Conservation (phyloP, 441 rosid species). For the Eugenia klotzschiana region DNA sequence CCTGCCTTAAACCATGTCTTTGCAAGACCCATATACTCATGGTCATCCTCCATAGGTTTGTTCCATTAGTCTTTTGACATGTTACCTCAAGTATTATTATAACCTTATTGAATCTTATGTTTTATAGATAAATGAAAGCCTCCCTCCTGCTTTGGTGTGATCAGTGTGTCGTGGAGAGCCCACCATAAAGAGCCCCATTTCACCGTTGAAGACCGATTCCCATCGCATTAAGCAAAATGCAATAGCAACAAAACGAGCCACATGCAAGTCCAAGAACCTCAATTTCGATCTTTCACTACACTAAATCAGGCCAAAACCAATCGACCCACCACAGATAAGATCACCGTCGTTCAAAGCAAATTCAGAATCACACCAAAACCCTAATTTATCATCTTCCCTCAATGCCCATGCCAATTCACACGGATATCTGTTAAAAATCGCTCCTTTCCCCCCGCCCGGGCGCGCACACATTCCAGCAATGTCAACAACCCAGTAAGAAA, state of each 20-base stretch:
- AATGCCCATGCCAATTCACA: not conserved
- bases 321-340: not conserved
- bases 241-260: not conserved
- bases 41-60: not conserved
- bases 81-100: not conserved
- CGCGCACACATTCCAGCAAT: not conserved
- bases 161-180: not conserved
- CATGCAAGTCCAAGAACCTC: not conserved
- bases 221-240: not conserved
- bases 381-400: not conserved
- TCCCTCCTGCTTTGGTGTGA: not conserved
- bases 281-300: not conserved
- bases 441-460: not conserved
- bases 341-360: not conserved
- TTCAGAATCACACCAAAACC: not conserved
- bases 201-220: not conserved
- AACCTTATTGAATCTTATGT: not conserved
- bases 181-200: not conserved
- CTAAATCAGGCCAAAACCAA: not conserved
- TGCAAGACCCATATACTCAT: not conserved
- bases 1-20: not conserved
- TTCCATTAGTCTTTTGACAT: not conserved
- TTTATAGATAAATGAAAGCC: not conserved
- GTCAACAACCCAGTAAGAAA: not conserved
- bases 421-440: not conserved